These are phyloP conservation scores for Metschnikowia borealis DNA, from an alignment of 805 yeast species.

Conservation along the genomic window DNA sequence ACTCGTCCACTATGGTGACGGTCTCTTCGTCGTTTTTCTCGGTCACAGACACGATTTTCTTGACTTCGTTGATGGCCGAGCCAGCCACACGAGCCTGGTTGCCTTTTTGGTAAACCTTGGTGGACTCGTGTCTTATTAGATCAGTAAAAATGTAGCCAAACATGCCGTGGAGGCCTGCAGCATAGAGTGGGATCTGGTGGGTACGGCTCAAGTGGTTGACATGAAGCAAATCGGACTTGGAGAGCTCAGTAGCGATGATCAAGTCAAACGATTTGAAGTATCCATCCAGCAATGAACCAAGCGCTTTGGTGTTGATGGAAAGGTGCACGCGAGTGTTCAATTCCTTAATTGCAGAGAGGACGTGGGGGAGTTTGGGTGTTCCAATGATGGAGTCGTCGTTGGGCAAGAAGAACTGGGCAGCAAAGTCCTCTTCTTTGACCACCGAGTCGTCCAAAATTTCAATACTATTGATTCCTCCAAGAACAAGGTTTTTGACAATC, in stretches of 20 bases:
- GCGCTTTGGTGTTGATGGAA: constrained; percentile 31
- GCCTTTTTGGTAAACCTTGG: constrained; percentile 49
- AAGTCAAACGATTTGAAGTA: constrained; percentile 60
- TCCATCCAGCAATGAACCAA: constrained; percentile 18
- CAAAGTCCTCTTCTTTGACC: constrained; percentile 60
- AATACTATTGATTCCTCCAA: constrained; percentile 82
- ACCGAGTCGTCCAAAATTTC: constrained; percentile 59
- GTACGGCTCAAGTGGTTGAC: constrained; percentile 57
- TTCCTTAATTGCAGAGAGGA: constrained; percentile 55
- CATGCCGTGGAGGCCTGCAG: constrained; percentile 69
- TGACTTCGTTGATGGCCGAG: constrained; percentile 49
- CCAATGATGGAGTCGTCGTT: constrained; percentile 54
- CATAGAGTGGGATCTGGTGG: constrained; percentile 61
- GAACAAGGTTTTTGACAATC: constrained; percentile 73
- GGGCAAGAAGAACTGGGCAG: constrained; percentile 69
- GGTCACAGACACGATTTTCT: constrained; percentile 33
- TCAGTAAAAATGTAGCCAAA: constrained; percentile 82
- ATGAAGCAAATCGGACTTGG: constrained; percentile 33
- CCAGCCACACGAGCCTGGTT: constrained; percentile 36
- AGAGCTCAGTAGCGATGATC: constrained; percentile 70
- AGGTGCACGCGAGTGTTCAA: constrained; percentile 78
- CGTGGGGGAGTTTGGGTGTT: constrained; percentile 48
- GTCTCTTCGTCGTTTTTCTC: constrained; percentile 41
- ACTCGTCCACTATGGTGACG: constrained; percentile 36
- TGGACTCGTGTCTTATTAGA: constrained; percentile 58